Evolutionary conservation across 2,329 filamentous ascomycete species (phyloP), one percentile per base, ranked within the genome.

Genomic region (Madurella fahalii): DNA sequence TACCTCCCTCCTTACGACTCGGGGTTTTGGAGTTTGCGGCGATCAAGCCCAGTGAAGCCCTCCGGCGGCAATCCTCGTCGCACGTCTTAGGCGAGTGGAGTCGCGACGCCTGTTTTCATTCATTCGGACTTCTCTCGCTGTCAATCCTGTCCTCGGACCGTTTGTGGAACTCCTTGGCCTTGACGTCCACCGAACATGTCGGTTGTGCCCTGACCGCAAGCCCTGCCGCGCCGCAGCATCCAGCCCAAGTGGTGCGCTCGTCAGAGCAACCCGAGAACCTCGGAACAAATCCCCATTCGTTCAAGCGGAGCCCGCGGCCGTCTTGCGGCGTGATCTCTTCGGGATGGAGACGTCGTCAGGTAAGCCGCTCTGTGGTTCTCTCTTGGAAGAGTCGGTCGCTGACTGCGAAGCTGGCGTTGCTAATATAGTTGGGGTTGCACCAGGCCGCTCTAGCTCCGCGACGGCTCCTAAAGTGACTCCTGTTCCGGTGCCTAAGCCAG

Each of bases 171-270:
- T 31, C 20, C 9, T 20, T 41, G 30, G 17, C 20, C n/a, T 30
- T 12, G 15, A 18, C 47, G 15, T 20, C n/a, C 18, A 5, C 20
- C n/a, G 41, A 54, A 50, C 42, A 59, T 59, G 57, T 43, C 41
- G 31, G 2, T 47, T 52, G 44, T 32, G 44, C 31, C 48, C 42
- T 50, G 53, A 57, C 54, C 46, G 47, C 44, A 47, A 52, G 44
- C 40, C n/a, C 54, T 54, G 57, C 51, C 51, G 45, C 43, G 51
- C 40, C 46, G 53, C 53, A 59, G 57, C 47, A 56, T 37, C 42
- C 30, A 42, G 32, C 18, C 37, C 34, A 25, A 43, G 37, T 47
- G 43, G 20, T 18, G 25, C 34, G 30, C 45, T 25, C 43, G n/a
- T 34, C 8, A 12, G 7, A 39, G 16, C 41, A 15, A 16, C 30